Evolutionary conservation across 2,329 filamentous ascomycete genomes (phyloP).

Genomic region (Boeremia lycopersici): DNA sequence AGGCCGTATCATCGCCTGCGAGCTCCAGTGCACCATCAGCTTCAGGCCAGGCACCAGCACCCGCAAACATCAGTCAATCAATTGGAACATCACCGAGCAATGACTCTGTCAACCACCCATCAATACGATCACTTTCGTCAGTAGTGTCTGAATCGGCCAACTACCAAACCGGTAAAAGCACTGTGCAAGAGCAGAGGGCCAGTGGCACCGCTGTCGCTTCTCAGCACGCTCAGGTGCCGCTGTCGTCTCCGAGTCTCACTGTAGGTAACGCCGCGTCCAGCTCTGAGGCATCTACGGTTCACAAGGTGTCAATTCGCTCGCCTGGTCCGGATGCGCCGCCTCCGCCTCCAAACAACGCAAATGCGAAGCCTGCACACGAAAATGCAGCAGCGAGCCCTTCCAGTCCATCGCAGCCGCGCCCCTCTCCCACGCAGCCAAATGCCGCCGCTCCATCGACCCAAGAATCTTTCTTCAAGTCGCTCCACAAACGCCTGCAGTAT

Average conservation of each 20-base stretch:
- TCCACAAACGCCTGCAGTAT: conserved; percentile 88
- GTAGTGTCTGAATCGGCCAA: not conserved
- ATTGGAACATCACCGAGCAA: not conserved
- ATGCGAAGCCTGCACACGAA: conserved; percentile 25
- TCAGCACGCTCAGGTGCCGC: not conserved
- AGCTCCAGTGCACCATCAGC: not conserved
- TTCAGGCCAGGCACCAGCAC: not conserved
- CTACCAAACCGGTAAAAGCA: not conserved
- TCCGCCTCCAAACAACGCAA: conserved; percentile 13
- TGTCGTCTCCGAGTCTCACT: not conserved
- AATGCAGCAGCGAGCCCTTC: conserved; percentile 24
- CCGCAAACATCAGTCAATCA: not conserved
- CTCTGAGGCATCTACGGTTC: conserved; percentile 11
- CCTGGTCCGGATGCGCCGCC: conserved; percentile 19
- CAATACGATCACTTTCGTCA: not conserved
- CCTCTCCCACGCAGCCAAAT: conserved; percentile 53
- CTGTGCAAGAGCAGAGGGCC: not conserved
- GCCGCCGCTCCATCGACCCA: conserved; percentile 81
- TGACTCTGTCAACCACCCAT: not conserved
- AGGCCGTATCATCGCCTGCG: not conserved
- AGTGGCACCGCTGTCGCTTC: not conserved
- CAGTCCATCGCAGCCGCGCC: conserved; percentile 27
- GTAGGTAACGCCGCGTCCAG: conserved; percentile 1
- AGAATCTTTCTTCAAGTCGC: conserved; percentile 96
- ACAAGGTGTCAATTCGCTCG: conserved; percentile 17